A percentile compares a stretch with the other conserved stretches of the same genome.
These are phyloP conservation scores for Chaetomium cochliodes DNA, from an alignment of 495 filamentous ascomycete species.

Conservation along the genomic window DNA sequence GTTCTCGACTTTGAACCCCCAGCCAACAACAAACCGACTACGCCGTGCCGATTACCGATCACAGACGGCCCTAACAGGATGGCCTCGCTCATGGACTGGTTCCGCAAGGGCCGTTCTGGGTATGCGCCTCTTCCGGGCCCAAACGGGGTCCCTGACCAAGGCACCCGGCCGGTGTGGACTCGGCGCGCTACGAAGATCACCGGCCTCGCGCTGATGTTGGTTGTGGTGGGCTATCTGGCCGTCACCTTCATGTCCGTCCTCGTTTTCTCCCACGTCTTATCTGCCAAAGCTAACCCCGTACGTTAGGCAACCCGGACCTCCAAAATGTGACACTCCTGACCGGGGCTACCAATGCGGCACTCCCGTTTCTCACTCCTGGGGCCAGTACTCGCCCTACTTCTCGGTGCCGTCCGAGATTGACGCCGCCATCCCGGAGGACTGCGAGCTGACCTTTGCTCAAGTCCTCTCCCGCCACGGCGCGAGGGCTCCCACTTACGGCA, in stretches of 20 bases:
- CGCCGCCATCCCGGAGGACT: slow-evolving; percentile 56
- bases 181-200: neutral
- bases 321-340: slow-evolving; percentile 56
- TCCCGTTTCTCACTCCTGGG: slow-evolving; percentile 69
- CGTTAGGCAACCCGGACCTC: neutral
- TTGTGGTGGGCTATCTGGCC: slow-evolving; percentile 11
- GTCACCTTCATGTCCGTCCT: slow-evolving; percentile 15
- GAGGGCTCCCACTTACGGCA: slow-evolving; percentile 67
- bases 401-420: slow-evolving; percentile 63
- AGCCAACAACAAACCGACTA: neutral
- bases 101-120: slow-evolving; percentile 3
- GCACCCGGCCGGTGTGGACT: neutral
- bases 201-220: neutral
- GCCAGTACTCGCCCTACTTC: slow-evolving; percentile 84
- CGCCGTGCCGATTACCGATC: neutral
- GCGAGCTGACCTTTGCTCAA: slow-evolving; percentile 73
- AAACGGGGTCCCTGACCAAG: neutral
- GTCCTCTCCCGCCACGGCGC: slow-evolving; percentile 82
- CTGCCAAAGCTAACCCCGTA: slow-evolving; percentile 3
- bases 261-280: neutral
- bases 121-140: slow-evolving; percentile 4
- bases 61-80: neutral
- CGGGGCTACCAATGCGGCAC: slow-evolving; percentile 57
- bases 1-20: neutral
- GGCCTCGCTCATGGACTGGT: slow-evolving; percentile 1